Percentiles rank a stretch among this genome's conserved stretches.
phyloP scores from a whole-genome alignment of 2,329 filamentous ascomycete species.

The Botrytis byssoidea region DNA sequence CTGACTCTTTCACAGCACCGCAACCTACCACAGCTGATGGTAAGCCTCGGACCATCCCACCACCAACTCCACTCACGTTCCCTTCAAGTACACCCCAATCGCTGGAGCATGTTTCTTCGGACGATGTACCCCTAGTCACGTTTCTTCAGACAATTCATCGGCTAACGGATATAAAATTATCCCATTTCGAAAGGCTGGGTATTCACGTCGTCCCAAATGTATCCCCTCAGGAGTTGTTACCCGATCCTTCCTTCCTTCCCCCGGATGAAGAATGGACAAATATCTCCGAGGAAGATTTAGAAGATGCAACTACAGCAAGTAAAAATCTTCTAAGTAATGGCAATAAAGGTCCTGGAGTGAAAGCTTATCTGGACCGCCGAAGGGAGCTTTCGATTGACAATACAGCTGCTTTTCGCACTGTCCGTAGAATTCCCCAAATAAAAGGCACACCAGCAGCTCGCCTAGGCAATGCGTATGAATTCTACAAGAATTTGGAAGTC shows the following conservation, averaged over 20 bases:
- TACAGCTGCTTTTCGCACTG: conserved; percentile 58
- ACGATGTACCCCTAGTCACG: conserved; percentile 45
- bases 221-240: conserved; percentile 50
- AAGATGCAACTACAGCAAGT: conserved; percentile 49
- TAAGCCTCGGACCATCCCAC: conserved; percentile 30
- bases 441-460: conserved; percentile 54
- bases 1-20: conserved; percentile 27
- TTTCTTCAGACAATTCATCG: conserved; percentile 56
- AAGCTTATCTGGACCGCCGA: conserved; percentile 57
- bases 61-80: conserved; percentile 35
- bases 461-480: conserved; percentile 64
- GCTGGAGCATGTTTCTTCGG: conserved; percentile 23
- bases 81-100: conserved; percentile 35
- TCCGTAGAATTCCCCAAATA: conserved; percentile 56
- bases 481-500: conserved; percentile 61
- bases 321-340: conserved; percentile 52
- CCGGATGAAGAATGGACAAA: conserved; percentile 51
- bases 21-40: conserved; percentile 25
- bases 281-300: conserved; percentile 32
- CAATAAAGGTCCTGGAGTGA: conserved; percentile 55
- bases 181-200: conserved; percentile 57
- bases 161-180: conserved; percentile 48
- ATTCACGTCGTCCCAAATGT: conserved; percentile 54
- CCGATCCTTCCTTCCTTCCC: conserved; percentile 53
- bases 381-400: conserved; percentile 57